phyloP scores from a whole-genome alignment of 208 protist species.

The Trypanosoma platydactyli region DNA sequence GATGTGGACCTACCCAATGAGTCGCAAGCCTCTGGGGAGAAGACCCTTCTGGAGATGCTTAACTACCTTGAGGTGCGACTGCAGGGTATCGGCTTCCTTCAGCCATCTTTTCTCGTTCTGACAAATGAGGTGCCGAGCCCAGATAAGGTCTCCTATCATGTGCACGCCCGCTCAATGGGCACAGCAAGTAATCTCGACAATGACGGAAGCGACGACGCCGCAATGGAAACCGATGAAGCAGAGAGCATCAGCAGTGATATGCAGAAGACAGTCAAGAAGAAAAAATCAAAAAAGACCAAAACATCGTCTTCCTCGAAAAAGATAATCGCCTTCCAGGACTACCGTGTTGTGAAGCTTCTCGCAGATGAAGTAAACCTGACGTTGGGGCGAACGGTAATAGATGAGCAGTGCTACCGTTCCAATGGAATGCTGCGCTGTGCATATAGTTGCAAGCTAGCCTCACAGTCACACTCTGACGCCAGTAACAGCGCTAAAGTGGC shows the following conservation, averaged over 20 bases:
- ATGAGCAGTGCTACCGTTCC: conserved; percentile 68
- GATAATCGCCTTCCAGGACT: conserved; percentile 80
- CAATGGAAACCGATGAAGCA: background rate
- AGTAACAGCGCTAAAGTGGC: too few relatives aligned
- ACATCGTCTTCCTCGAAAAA: conserved; percentile 13
- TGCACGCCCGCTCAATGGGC: conserved; percentile 69
- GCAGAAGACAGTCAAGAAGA: conserved; percentile 3
- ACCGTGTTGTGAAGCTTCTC: conserved; percentile 70
- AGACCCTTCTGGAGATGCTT: conserved; percentile 66
- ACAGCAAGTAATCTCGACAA: conserved; percentile 4
- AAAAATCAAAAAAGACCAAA: conserved; percentile 6
- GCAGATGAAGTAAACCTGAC: conserved; percentile 79
- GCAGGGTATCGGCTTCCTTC: conserved; percentile 67
- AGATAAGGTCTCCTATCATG: conserved; percentile 74
- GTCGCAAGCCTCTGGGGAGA: conserved; percentile 34
- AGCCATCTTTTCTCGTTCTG: conserved; percentile 75
- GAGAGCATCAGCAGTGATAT: background rate
- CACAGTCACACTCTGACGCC: too few relatives aligned
- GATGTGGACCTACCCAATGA: conserved; percentile 72
- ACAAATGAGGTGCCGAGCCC: conserved; percentile 58
- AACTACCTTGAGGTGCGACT: conserved; percentile 80
- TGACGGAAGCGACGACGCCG: conserved; percentile 32
- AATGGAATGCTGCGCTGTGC: conserved; percentile 83
- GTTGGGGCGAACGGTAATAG: conserved; percentile 58
- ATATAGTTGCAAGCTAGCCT: conserved; percentile 58